These are phyloP conservation scores for Dendrobium catenatum DNA, from an alignment of 106 monocot species.

Conservation along the genomic window DNA sequence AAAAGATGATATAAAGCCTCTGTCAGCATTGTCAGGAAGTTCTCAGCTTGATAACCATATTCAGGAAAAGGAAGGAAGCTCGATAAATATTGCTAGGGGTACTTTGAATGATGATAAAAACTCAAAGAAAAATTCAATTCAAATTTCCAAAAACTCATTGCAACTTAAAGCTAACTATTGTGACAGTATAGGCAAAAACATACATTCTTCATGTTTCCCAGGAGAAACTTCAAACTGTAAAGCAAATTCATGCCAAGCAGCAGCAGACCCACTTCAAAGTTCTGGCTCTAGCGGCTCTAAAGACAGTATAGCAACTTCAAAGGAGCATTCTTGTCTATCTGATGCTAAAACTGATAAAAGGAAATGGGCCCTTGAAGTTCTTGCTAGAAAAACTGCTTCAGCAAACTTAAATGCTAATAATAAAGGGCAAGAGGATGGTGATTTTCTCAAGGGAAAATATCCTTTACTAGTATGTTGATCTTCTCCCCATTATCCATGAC, in stretches of 20 bases:
- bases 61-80: slow-evolving; percentile 6
- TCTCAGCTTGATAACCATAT: slow-evolving; percentile 11
- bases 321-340: slow-evolving; percentile 20
- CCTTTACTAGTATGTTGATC: slow-evolving; percentile 68
- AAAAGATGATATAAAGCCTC: slow-evolving; percentile 73
- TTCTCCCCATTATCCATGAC: neutral
- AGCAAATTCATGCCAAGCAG: neutral
- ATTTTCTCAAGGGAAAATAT: slow-evolving; percentile 52
- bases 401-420: slow-evolving; percentile 20
- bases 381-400: slow-evolving; percentile 72
- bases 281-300: slow-evolving; percentile 13
- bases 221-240: slow-evolving; percentile 14
- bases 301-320: slow-evolving; percentile 14
- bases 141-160: slow-evolving; percentile 7
- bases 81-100: neutral
- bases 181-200: slow-evolving; percentile 17
- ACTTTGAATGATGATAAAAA: slow-evolving; percentile 3
- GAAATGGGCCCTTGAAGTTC: slow-evolving; percentile 88
- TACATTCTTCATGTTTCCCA: slow-evolving; percentile 3
- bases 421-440: slow-evolving; percentile 35
- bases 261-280: slow-evolving; percentile 1
- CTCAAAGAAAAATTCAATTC: slow-evolving; percentile 7
- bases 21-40: slow-evolving; percentile 47
- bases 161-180: slow-evolving; percentile 15
- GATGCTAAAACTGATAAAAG: slow-evolving; percentile 59